These are phyloP conservation scores for Leersia perrieri DNA, from an alignment of 176 grass and related monocot genomes.

Conservation along the genomic window DNA sequence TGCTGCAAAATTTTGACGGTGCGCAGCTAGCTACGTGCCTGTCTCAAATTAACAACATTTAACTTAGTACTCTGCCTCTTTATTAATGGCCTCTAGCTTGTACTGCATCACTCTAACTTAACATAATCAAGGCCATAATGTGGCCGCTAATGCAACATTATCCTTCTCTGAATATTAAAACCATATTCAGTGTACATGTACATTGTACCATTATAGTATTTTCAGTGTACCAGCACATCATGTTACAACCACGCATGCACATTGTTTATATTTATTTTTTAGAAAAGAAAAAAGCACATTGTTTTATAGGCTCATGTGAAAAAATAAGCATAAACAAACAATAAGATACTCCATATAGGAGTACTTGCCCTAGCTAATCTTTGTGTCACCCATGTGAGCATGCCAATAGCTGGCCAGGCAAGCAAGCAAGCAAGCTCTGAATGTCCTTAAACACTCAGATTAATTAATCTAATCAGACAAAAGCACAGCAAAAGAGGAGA, in stretches of 20 bases:
- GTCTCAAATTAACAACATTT: not conserved
- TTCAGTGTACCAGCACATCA: not conserved
- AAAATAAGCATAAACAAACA: not conserved
- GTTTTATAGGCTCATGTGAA: not conserved
- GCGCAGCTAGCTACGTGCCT: not conserved
- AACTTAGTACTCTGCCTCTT: not conserved
- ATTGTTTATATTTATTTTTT: not conserved
- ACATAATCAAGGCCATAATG: not conserved
- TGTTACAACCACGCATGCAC: not conserved
- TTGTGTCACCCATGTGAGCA: conserved; percentile 19
- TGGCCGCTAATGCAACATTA: conserved; percentile 6
- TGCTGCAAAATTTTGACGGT: not conserved
- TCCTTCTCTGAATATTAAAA: not conserved
- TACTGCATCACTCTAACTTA: not conserved
- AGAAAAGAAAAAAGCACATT: not conserved
- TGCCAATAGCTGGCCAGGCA: conserved; percentile 1
- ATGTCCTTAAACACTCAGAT: not conserved
- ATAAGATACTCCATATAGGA: not conserved
- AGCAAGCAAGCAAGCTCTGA: not conserved
- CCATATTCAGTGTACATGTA: not conserved
- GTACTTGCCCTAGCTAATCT: not conserved
- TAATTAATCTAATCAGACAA: not conserved
- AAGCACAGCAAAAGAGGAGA: not conserved
- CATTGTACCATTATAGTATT: not conserved
- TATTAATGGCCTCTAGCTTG: not conserved